Evolutionary conservation across 371 early-diverging fungal species (phyloP).

Genomic region (Vittaforma corneae): DNA sequence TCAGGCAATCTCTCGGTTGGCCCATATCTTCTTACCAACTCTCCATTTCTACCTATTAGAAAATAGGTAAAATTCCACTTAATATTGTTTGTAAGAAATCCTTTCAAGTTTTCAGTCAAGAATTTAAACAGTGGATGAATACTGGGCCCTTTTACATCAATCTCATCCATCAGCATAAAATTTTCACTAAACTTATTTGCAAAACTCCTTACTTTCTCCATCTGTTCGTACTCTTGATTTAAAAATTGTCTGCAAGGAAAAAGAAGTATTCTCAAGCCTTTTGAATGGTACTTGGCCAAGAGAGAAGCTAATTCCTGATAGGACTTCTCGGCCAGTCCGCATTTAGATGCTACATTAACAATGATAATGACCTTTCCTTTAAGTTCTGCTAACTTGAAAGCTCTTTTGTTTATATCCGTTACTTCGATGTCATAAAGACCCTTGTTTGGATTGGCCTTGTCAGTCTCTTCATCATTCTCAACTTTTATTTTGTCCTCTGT

Average conservation of each 20-base stretch:
- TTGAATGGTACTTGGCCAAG: slow-evolving; percentile 67
- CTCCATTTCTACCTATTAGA: slow-evolving; percentile 64
- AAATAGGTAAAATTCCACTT: slow-evolving; percentile 63
- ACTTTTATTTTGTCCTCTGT: too few species aligned
- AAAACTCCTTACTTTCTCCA: slow-evolving; percentile 56
- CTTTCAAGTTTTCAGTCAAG: slow-evolving; percentile 63
- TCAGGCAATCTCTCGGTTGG: slow-evolving; percentile 44
- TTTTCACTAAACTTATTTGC: slow-evolving; percentile 60
- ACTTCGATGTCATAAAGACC: slow-evolving; percentile 41
- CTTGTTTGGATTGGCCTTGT: too few species aligned
- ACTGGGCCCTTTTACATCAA: slow-evolving; percentile 70
- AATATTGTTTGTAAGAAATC: slow-evolving; percentile 60
- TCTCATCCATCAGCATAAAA: slow-evolving; percentile 71
- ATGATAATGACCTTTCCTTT: slow-evolving; percentile 60
- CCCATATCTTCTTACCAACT: slow-evolving; percentile 63
- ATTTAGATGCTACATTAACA: slow-evolving; percentile 84
- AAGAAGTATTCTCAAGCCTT: slow-evolving; percentile 62
- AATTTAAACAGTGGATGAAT: slow-evolving; percentile 66
- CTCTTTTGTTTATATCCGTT: slow-evolving; percentile 14
- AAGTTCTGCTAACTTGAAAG: slow-evolving; percentile 29
- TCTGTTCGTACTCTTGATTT: slow-evolving; percentile 65
- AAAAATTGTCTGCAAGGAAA: slow-evolving; percentile 80
- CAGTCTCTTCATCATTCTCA: too few species aligned
- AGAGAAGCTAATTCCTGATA: slow-evolving; percentile 70
- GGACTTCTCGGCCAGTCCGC: slow-evolving; percentile 72